Evolutionary conservation across 2,329 filamentous ascomycete genomes (phyloP).

Genomic region (Cytospora mali): DNA sequence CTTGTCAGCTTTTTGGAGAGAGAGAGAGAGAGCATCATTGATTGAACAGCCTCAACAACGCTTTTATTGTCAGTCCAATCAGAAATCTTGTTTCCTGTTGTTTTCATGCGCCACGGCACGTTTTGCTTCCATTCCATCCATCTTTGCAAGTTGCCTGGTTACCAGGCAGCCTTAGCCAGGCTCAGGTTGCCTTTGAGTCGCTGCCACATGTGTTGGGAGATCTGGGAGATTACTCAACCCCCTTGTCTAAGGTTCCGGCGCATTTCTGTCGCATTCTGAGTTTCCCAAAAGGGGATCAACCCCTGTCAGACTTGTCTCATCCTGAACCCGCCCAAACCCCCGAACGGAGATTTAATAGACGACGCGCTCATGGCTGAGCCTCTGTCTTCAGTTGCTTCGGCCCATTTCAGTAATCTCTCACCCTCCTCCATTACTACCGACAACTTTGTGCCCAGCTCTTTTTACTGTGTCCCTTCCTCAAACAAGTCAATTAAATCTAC

Average conservation of each 20-base stretch:
- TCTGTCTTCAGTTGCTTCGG: slow-evolving; percentile 13
- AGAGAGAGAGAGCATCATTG: slow-evolving; percentile 1
- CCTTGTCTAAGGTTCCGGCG: slow-evolving; percentile 20
- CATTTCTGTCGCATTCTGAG: slow-evolving; percentile 18
- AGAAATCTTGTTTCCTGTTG: neutral
- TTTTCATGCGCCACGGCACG: neutral
- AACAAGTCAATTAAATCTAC: slow-evolving; percentile 2
- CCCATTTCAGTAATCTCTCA: slow-evolving; percentile 15
- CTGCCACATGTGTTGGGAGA: slow-evolving; percentile 6
- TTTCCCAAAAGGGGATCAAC: slow-evolving; percentile 6
- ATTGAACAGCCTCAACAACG: neutral
- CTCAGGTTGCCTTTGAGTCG: no score
- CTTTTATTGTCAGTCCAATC: neutral
- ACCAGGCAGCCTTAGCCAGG: no score
- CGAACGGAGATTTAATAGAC: slow-evolving; percentile 20
- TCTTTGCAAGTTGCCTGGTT: slow-evolving; percentile 1
- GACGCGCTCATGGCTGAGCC: slow-evolving; percentile 15
- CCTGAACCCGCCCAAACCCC: slow-evolving; percentile 14
- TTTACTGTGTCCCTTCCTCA: neutral
- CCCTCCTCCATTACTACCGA: slow-evolving; percentile 13
- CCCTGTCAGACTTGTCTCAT: slow-evolving; percentile 20
- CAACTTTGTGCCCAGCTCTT: slow-evolving; percentile 4
- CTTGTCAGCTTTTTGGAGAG: neutral
- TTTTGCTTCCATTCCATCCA: slow-evolving; percentile 8
- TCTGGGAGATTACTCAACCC: slow-evolving; percentile 18